Conservation (phyloP, 257 asterid genomes). For the Handroanthus guayacan region DNA sequence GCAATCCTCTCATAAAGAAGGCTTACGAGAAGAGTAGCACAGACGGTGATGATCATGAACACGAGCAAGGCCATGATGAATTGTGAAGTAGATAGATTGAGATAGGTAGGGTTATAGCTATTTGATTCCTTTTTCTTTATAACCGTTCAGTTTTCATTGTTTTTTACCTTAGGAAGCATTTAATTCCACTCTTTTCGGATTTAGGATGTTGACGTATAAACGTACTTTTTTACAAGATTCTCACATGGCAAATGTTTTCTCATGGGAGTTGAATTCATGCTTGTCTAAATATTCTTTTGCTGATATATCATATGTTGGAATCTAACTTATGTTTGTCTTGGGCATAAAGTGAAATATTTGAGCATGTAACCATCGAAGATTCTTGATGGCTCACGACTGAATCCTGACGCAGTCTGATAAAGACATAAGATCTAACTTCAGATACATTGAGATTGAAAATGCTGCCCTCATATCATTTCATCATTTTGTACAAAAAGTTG, state of each 20-base stretch:
- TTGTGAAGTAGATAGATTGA: background rate
- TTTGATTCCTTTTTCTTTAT: background rate
- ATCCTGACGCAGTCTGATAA: too few relatives aligned
- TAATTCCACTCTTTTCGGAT: background rate
- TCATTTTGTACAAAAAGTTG: too few relatives aligned
- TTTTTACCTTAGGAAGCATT: background rate
- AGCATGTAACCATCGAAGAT: too few relatives aligned
- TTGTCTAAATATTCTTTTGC: too few relatives aligned
- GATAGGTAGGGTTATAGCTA: background rate
- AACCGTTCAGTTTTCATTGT: background rate
- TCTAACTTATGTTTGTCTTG: too few relatives aligned
- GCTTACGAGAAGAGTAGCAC: conserved; percentile 12
- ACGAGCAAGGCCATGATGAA: conserved; percentile 22
- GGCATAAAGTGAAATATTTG: too few relatives aligned
- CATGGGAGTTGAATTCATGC: too few relatives aligned
- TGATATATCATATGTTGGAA: too few relatives aligned
- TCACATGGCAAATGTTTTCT: too few relatives aligned
- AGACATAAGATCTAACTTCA: background rate
- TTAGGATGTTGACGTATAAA: background rate
- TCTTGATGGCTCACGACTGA: too few relatives aligned
- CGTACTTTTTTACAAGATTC: background rate
- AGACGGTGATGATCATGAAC: background rate
- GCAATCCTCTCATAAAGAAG: conserved; percentile 52
- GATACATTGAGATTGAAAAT: too few relatives aligned
- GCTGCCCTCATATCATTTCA: too few relatives aligned